Percentiles rank a stretch among this genome's conserved stretches.
phyloP scores from a whole-genome alignment of 345 rosid species.

The Eucalyptus albens region DNA sequence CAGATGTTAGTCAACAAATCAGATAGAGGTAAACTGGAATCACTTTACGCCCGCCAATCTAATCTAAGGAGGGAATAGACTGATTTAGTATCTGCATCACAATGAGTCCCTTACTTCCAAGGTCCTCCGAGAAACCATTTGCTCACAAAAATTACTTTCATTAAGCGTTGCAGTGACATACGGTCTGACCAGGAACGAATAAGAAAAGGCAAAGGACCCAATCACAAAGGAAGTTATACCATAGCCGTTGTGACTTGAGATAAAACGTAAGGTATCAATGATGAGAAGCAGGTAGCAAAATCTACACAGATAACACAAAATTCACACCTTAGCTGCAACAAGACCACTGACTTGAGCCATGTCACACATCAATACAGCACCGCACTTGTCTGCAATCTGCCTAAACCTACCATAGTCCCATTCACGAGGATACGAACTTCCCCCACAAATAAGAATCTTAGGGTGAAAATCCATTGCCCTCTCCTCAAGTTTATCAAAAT shows the following conservation, averaged over 20 bases:
- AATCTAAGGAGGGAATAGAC: background rate
- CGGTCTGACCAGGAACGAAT: background rate
- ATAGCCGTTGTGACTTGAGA: background rate
- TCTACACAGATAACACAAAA: background rate
- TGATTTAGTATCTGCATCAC: background rate
- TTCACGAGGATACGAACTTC: constrained; percentile 81
- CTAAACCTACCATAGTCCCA: constrained; percentile 76
- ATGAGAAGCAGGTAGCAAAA: background rate
- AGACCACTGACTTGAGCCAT: constrained; percentile 89
- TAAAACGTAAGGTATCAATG: background rate
- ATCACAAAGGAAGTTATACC: background rate
- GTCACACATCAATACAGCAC: constrained; percentile 61
- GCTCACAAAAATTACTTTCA: background rate
- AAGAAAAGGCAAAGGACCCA: background rate
- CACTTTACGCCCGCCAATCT: background rate
- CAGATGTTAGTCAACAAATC: background rate
- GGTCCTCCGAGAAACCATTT: background rate
- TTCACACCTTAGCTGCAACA: constrained; percentile 74
- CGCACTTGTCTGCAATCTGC: constrained; percentile 66
- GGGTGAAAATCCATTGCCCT: constrained; percentile 79
- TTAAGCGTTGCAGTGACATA: background rate
- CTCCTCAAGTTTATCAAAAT: constrained; percentile 75
- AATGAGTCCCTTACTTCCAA: background rate
- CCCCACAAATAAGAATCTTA: constrained; percentile 80
- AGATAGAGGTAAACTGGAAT: background rate